Evolutionary conservation across 2,329 filamentous ascomycete genomes (phyloP), one percentile per base, ranked within the genome.

Genomic region (Metarhizium rileyi): DNA sequence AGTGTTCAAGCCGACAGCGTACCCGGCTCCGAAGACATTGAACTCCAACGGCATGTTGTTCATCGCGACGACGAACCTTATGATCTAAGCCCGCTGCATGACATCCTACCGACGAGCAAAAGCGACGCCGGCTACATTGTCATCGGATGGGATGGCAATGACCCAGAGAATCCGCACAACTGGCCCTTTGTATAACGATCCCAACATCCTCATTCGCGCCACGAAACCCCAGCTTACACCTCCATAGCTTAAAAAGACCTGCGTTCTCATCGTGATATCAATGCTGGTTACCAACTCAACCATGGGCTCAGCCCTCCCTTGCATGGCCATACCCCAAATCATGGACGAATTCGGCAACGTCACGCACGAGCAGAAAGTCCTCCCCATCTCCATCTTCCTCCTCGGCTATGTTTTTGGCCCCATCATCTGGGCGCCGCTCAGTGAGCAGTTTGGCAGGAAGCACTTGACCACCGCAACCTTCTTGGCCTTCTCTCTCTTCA

Each of bases 231-330:
- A 35, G 23, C 43, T 41, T 28, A n/a, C 14, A 36, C 16, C 33
- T 4, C 40, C 12, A n/a, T 53, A 81, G 74, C 56, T 56, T 46
- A 78, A 72, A 57, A 86, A 86, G 59, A 55, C 66, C 1, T 66
- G 69, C 41, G 71, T 85, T 6, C 59, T 83, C 2, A 57, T 77
- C 25, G 71, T 77, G 1, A 75, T 76, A 3, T 79, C 81, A 66
- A 62, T 76, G 54, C 71, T 76, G 49, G 81, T 86, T 44, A 70
- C 84, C 60, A 87, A 87, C 62, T 81, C 76, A 27, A 87, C 83
- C 7, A 78, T 87, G 65, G 79, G 78, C 2, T 83, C 77, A 41
- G 73, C 81, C 0, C 69, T 87, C 6, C 80, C 83, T 1, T 78
- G 80, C 49, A 83, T 83, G 61, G 78, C 79, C 10, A 73, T 81